Base-by-base conservation (phyloP, 305 asterid species). In the Plantago coronopus region DNA sequence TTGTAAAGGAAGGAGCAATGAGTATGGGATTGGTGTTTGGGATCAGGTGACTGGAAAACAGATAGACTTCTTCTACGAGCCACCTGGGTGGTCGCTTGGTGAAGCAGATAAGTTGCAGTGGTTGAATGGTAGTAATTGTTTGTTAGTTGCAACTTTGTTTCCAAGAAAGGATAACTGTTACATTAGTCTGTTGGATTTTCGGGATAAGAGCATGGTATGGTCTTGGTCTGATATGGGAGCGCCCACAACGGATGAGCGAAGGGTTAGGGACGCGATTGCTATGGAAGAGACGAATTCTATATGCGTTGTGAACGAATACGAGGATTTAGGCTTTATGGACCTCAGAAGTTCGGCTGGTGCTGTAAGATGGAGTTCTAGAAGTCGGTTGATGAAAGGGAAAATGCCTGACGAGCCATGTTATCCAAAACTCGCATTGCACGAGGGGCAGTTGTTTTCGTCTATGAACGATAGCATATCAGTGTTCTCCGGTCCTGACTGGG, bases 401-500 rank as follows among this genome's bases (percentile, higher is more conserved):
- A 85, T 90, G 97, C 78, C 85, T 0, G 97, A 90, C n/a, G 97
- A 90, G 66, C 88, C 95, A 1, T 90, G 97, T 61, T 90, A 79
- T 29, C 96, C 96, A 0, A 89, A 86, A 72, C 72, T 89, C 45
- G 91, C 94, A 17, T 73, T 82, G 74, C 94, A 84, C 6, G 83
- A 78, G 0, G 96, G 94, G 10, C 95, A 87, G 66, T 62, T 90
- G 43, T 87, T 83, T 38, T 90, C 96, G 3, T 90, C 97, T 2
- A 83, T 89, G 96, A 86, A 89, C 21, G 96, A 89, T 27, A 66
- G 79, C 37, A 79, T 89, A 43, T 86, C 96, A 3, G 94, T 89
- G 67, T 86, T 89, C 38, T 79, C 84, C 66, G 96, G 96, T 0
- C 81, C 91, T 0, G 95, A 89, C 31, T 84, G 91, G 84, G 96